These are phyloP conservation scores for Allium cepa DNA, from an alignment of 106 monocot species.

Conservation along the genomic window DNA sequence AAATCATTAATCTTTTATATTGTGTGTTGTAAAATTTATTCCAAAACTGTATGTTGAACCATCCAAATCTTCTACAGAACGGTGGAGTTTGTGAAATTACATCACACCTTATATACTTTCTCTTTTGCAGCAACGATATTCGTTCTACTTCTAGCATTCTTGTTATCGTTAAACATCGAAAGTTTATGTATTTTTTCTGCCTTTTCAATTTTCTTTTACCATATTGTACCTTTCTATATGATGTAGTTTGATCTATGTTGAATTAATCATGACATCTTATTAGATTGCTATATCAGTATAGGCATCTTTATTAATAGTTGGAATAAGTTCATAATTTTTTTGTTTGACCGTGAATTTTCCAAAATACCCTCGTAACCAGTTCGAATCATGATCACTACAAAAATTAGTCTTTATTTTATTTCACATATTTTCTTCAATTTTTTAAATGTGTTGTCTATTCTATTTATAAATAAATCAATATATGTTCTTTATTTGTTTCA, in stretches of 20 bases:
- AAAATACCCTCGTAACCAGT: background rate
- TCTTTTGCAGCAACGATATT: background rate
- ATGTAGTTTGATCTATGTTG: background rate
- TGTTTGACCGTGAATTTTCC: background rate
- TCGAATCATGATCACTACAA: background rate
- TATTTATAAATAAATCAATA: too few relatives aligned
- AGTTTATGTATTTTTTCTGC: background rate
- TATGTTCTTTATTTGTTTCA: too few relatives aligned
- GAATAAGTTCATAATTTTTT: too few relatives aligned
- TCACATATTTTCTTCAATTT: too few relatives aligned
- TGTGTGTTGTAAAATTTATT: too few relatives aligned
- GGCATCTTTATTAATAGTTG: too few relatives aligned
- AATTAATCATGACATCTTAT: background rate
- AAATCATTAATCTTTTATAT: too few relatives aligned
- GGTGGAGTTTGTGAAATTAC: background rate
- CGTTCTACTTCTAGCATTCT: background rate
- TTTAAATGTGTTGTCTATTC: too few relatives aligned
- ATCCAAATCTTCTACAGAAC: background rate
- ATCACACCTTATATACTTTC: background rate
- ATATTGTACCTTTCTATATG: background rate
- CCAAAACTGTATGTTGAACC: background rate
- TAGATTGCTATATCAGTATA: too few relatives aligned
- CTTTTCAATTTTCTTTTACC: slow-evolving; percentile 1
- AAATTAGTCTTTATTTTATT: too few relatives aligned
- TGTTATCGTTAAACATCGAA: background rate